These are phyloP conservation scores for Brassica nigra DNA, from an alignment of 345 rosid species.

Conservation along the genomic window DNA sequence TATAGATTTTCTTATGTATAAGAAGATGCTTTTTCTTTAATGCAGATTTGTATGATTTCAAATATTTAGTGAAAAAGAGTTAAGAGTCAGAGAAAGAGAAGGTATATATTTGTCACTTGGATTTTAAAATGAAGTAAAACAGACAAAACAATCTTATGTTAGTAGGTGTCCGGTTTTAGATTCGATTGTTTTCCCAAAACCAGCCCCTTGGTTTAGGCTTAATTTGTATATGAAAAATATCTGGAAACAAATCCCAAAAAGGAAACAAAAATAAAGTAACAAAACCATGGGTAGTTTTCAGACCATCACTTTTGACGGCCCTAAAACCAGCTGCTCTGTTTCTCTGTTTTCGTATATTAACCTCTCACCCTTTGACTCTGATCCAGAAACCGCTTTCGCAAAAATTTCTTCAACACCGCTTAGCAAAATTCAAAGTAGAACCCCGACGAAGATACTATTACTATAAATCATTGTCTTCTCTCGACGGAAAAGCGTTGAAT, in stretches of 20 bases:
- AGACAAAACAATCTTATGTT: neutral
- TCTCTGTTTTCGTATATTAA: constrained; percentile 36
- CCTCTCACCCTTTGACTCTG: constrained; percentile 10
- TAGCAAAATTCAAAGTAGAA: neutral
- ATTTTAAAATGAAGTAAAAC: neutral
- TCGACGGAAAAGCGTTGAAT: neutral
- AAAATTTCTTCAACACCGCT: neutral
- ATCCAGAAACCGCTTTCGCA: neutral
- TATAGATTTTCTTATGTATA: neutral
- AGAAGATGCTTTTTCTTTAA: neutral
- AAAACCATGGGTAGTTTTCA: constrained; percentile 69
- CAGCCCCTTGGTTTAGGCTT: constrained; percentile 36
- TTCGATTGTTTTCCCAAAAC: constrained; percentile 34
- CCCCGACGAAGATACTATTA: neutral
- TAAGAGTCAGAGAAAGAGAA: neutral
- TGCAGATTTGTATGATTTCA: neutral
- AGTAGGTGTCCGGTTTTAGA: neutral
- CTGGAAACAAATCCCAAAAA: constrained; percentile 10
- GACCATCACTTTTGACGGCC: constrained; percentile 16
- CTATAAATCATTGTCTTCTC: neutral
- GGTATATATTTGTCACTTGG: neutral
- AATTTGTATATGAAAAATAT: neutral
- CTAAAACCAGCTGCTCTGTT: constrained; percentile 57
- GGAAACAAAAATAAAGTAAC: neutral
- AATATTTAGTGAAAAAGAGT: neutral